These are phyloP conservation scores for Acer negundo DNA, from an alignment of 345 rosid genomes.

Conservation along the genomic window DNA sequence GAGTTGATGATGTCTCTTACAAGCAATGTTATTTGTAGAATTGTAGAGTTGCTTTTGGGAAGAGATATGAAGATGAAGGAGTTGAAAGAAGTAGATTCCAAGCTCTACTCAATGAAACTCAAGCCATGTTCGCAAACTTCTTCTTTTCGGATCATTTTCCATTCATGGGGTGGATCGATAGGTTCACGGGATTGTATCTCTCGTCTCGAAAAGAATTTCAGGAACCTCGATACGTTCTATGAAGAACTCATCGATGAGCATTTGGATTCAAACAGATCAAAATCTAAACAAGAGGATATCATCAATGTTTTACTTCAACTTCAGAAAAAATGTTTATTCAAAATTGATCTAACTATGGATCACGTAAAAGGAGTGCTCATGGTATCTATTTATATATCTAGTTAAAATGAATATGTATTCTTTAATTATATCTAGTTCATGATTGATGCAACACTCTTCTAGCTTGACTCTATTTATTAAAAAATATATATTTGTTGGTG, in stretches of 20 bases:
- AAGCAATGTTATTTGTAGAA: slow-evolving; percentile 22
- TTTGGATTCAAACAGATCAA: slow-evolving; percentile 13
- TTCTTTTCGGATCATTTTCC: slow-evolving; percentile 35
- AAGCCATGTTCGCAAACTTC: slow-evolving; percentile 24
- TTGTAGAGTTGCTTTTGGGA: slow-evolving; percentile 37
- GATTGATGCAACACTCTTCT: too few species aligned
- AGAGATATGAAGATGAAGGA: slow-evolving; percentile 28
- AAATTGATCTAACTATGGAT: slow-evolving; percentile 24
- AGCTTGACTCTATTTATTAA: too few species aligned
- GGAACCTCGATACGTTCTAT: slow-evolving; percentile 32
- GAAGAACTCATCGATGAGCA: slow-evolving; percentile 37
- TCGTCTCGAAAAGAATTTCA: slow-evolving; percentile 25
- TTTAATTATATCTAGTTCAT: too few species aligned
- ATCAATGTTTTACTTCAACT: slow-evolving; percentile 30
- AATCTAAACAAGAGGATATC: slow-evolving; percentile 28
- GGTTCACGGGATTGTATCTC: slow-evolving; percentile 16
- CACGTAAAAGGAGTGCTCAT: slow-evolving; percentile 43
- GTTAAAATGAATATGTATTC: neutral
- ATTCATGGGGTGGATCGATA: slow-evolving; percentile 32
- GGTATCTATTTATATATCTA: slow-evolving; percentile 14
- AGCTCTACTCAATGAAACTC: slow-evolving; percentile 23
- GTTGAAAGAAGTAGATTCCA: slow-evolving; percentile 20
- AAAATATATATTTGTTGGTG: slow-evolving; percentile 17
- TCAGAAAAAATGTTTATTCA: slow-evolving; percentile 13
- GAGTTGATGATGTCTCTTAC: slow-evolving; percentile 18